phyloP scores from a whole-genome alignment of 106 monocot genomes.

The Allium fistulosum region DNA sequence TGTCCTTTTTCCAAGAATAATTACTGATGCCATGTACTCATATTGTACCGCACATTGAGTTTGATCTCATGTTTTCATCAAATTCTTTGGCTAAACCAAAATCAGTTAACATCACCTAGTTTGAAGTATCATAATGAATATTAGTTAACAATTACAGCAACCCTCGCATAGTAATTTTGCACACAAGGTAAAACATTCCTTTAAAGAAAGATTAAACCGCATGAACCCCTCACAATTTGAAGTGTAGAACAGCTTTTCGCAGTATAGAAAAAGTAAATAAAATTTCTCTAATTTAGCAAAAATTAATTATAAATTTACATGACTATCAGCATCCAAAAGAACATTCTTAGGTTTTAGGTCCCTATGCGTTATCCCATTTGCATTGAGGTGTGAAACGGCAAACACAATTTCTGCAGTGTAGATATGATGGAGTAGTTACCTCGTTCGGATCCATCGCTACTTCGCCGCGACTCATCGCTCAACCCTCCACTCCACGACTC shows the following conservation, averaged over 20 bases:
- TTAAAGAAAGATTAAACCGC: not conserved
- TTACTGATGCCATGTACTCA: conserved; percentile 99
- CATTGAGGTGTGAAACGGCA: conserved; percentile 94
- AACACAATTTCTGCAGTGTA: conserved; percentile 97
- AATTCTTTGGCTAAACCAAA: conserved; percentile 97
- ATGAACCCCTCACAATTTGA: no score
- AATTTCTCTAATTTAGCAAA: no score
- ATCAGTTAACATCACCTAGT: conserved; percentile 88
- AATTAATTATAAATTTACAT: conserved; percentile 27
- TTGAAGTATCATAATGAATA: not conserved
- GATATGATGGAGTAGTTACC: no score
- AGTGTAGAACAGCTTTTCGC: no score
- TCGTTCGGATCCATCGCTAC: no score
- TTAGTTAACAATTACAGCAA: not conserved
- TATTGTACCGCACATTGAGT: conserved; percentile 94
- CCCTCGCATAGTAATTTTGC: not conserved
- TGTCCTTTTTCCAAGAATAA: conserved; percentile 93
- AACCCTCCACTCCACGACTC: no score
- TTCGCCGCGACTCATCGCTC: no score
- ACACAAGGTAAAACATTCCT: not conserved
- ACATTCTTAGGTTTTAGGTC: conserved; percentile 99
- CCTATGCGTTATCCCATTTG: conserved; percentile 95
- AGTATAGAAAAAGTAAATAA: no score
- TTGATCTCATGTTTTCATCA: conserved; percentile 14
- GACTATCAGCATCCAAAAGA: conserved; percentile 91